A percentile compares a stretch with the other conserved stretches of the same genome.
Evolutionary conservation across 495 filamentous ascomycete species (phyloP).

Genomic region (Xylaria grammica): DNA sequence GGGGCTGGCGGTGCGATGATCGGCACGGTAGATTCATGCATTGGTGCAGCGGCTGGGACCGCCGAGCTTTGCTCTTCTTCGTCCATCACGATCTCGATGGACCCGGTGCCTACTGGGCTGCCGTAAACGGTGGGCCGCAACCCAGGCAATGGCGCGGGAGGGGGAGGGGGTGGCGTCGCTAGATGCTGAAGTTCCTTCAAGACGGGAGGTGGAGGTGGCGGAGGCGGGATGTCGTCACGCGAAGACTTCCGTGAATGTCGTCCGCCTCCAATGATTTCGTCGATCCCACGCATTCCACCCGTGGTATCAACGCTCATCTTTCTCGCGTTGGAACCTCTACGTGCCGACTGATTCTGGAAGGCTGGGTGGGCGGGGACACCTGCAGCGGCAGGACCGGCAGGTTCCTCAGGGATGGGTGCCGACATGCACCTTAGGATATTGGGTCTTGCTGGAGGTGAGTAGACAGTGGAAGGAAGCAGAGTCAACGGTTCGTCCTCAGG

Average conservation of each 20-base stretch:
- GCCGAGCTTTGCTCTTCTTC: constrained; percentile 53
- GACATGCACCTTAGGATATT: constrained; percentile 73
- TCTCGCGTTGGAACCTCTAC: constrained; percentile 34
- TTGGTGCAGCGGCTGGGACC: constrained; percentile 23
- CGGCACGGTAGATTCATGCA: constrained; percentile 37
- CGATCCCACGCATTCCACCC: constrained; percentile 54
- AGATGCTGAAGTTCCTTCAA: constrained; percentile 88
- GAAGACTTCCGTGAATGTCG: constrained; percentile 40
- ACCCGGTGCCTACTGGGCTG: constrained; percentile 60
- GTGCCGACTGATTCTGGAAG: constrained; percentile 57
- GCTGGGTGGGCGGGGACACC: constrained; percentile 47
- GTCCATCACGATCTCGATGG: constrained; percentile 77
- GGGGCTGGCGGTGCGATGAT: constrained; percentile 42
- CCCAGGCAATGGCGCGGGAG: constrained; percentile 62
- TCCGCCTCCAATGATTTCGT: constrained; percentile 64
- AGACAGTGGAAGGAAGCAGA: constrained; percentile 66
- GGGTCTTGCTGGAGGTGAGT: constrained; percentile 61
- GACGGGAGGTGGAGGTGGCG: constrained; percentile 62
- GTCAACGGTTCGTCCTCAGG: constrained; percentile 37
- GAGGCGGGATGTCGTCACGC: constrained; percentile 53
- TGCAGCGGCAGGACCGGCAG: constrained; percentile 44
- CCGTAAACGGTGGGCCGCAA: constrained; percentile 42
- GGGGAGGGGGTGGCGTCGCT: constrained; percentile 67
- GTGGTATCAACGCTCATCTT: constrained; percentile 44
- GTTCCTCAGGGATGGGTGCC: constrained; percentile 68